A percentile compares a stretch with the other conserved stretches of the same genome.
Conservation (phyloP, 495 filamentous ascomycete species). For the Neurospora terricola region DNA sequence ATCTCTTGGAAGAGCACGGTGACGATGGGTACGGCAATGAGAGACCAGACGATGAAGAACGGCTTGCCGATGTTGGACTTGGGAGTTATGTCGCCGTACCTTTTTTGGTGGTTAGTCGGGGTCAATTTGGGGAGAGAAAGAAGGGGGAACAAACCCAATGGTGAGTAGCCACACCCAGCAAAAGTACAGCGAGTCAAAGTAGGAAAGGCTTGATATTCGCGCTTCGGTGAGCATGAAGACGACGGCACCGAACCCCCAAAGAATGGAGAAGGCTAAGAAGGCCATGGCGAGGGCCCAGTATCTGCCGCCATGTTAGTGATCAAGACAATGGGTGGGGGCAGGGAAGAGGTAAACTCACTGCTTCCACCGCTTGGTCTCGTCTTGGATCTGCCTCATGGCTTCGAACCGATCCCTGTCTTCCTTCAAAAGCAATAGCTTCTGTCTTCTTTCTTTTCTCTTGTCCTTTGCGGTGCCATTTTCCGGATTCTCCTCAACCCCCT, state of each 20-base stretch:
- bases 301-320: background rate
- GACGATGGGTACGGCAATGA: slow-evolving; percentile 64
- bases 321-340: background rate
- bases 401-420: slow-evolving; percentile 59
- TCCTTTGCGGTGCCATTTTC: slow-evolving; percentile 28
- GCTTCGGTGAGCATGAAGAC: slow-evolving; percentile 45
- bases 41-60: slow-evolving; percentile 74
- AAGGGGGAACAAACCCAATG: slow-evolving; percentile 40
- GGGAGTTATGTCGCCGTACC: slow-evolving; percentile 58
- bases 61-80: slow-evolving; percentile 58
- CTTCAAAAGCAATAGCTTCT: slow-evolving; percentile 42
- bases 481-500: slow-evolving; percentile 7
- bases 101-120: background rate
- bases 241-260: slow-evolving; percentile 67
- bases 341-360: slow-evolving; percentile 18
- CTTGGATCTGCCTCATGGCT: slow-evolving; percentile 64
- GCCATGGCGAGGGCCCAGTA: slow-evolving; percentile 54
- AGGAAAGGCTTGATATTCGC: slow-evolving; percentile 45
- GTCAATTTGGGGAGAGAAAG: background rate
- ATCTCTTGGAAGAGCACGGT: slow-evolving; percentile 69
- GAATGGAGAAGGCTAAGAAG: slow-evolving; percentile 42
- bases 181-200: slow-evolving; percentile 67
- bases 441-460: slow-evolving; percentile 42
- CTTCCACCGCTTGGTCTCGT: slow-evolving; percentile 48
- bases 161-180: slow-evolving; percentile 65